Evolutionary conservation across 2,329 filamentous ascomycete species (phyloP), one percentile per base, ranked within the genome.

Genomic region (Fusarium cyanostomum): DNA sequence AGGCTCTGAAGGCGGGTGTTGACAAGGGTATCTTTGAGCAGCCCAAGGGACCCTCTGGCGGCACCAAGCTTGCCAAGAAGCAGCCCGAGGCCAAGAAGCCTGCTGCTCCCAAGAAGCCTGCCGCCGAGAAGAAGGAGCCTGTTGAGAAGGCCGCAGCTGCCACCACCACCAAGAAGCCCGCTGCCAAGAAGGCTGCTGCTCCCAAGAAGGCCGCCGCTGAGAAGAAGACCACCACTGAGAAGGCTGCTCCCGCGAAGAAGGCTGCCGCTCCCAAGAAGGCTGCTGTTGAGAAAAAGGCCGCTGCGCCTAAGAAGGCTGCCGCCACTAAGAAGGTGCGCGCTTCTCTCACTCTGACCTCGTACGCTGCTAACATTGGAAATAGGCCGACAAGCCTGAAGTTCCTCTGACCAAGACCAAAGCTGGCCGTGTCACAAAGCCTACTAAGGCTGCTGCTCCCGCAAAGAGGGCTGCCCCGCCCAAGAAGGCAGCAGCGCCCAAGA

Each of bases 51-150:
- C 85, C 92, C 59, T 97, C 93, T 65, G 93, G 93, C 60, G 91
- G 92, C 69, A 92, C 95, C 79, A 97, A 97, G 89, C 89, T 97
- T 59, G 90, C 90, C 59, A 94, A 94, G 88, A 93, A 92, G 83
- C 78, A 83, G 67, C 71, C 73, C 18, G 76, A 78, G 67, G 70
- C 76, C 49, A 79, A 79, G 75, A 76, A 75, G 70, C 62, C 72
- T 43, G 63, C 71, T 49, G 67, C 72, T 43, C 45, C 71, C 30
- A 74, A 75, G 70, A 77, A 74, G 62, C 59, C 72, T 34, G 66
- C 71, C 33, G 56, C 72, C 28, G 66, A 72, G 55, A 85, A 75
- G 70, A 75, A 74, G 67, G 69, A 70, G 30, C 53, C 71, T 21
- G 60, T 52, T 31, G 59, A 64, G 46, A 76, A 75, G 72, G 73